Percentiles rank a stretch among this genome's conserved stretches.
Evolutionary conservation across 2,329 filamentous ascomycete genomes (phyloP).

Genomic region (Emmonsiellopsis sp.): DNA sequence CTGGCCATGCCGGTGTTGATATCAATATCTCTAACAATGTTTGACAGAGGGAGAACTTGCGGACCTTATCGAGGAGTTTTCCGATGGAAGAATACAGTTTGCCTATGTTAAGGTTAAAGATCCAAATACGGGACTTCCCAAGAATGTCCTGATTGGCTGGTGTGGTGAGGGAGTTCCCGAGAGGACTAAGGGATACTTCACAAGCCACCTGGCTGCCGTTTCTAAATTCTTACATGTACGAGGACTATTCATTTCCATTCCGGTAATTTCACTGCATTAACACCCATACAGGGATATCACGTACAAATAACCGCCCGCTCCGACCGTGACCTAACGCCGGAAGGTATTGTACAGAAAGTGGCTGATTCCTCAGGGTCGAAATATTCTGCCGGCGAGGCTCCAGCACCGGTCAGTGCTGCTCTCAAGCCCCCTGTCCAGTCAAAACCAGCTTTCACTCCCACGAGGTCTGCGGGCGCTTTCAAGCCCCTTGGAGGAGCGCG

Average conservation of each 20-base stretch:
- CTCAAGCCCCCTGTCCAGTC: conserved; percentile 59
- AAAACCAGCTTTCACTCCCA: conserved; percentile 88
- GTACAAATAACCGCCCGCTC: conserved; percentile 94
- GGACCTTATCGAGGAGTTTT: conserved; percentile 91
- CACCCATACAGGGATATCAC: conserved; percentile 62
- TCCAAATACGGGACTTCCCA: conserved; percentile 79
- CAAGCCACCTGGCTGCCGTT: conserved; percentile 81
- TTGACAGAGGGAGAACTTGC: conserved; percentile 73
- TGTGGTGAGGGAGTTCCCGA: conserved; percentile 98
- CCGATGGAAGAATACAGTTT: conserved; percentile 91
- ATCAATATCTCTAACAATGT: conserved; percentile 15
- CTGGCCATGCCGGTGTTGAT: neutral
- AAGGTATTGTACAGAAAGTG: conserved; percentile 85
- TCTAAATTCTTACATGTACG: conserved; percentile 77
- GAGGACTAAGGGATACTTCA: conserved; percentile 96
- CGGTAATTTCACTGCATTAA: conserved; percentile 6
- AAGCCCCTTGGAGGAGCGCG: conserved; percentile 57
- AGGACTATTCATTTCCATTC: neutral
- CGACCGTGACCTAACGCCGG: conserved; percentile 76
- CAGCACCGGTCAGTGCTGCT: conserved; percentile 43
- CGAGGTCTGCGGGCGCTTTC: conserved; percentile 49
- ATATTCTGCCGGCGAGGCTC: conserved; percentile 64
- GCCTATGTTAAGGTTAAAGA: conserved; percentile 96
- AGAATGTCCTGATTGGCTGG: conserved; percentile 90
- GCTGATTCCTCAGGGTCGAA: conserved; percentile 90